Base-by-base conservation (phyloP, 306 rosid genomes). In the Cucumis melo region DNA sequence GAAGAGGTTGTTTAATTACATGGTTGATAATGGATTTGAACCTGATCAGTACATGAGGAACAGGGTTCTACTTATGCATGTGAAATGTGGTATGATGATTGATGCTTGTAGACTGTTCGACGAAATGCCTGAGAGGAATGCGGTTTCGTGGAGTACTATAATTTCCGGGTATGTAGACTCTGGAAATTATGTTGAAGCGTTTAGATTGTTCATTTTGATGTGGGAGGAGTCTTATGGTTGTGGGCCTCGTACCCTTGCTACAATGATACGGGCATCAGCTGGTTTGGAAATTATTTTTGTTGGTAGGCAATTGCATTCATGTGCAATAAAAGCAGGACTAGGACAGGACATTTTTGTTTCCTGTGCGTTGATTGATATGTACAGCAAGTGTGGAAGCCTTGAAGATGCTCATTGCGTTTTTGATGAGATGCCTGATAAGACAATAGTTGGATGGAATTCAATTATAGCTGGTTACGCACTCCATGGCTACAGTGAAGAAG, bases 391-490 rank as follows among this genome's bases (percentile, higher is more conserved):
- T 80, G 96, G 89, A 54, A 76, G 84, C 85, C 83, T 93, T 73
- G 93, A 86, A 68, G 98, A 89, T 80, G 97, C 98, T 55, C 93
- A 79, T 1, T 84, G 68, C 73, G 96, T 89, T 27, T 93, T 93
- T 77, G 88, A 91, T 78, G 90, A 85, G 79, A 86, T 93, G 93
- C 90, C 92, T 1, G 78, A 81, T 80, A 91, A 93, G 88, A 85
- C 93, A 0, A 87, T 93, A 1, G 96, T 91, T 2, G 93, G 87
- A 54, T 93, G 98, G 97, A 93, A 93, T 74, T 81, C 91, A 66
- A 93, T 93, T 36, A 91, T 89, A 79, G 92, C 97, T n/a, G 91
- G 86, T 79, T 88, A 91, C 68, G 98, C 96, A 2, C 91, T 93
- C 78, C 93, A 85, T 77, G 97, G 98, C 75, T 87, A 86, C 74